A percentile compares a stretch with the other conserved stretches of the same genome.
Conservation (phyloP, 768 basidiomycete species). For the Butyriboletus loyo region DNA sequence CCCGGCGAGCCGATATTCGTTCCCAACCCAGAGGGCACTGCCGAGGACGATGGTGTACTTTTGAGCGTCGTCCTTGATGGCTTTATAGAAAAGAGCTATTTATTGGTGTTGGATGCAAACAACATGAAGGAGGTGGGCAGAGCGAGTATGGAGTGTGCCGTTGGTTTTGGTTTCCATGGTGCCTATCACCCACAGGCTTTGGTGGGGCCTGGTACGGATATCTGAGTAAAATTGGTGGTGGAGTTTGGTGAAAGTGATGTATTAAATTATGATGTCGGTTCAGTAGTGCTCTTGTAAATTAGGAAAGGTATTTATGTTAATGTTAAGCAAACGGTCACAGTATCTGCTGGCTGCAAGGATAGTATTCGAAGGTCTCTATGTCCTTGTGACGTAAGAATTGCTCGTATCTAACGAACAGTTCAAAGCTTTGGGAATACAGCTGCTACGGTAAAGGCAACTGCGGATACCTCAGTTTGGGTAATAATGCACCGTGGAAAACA, state of each 20-base stretch:
- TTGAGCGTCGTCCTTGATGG: constrained; percentile 38
- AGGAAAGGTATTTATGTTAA: background rate
- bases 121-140: constrained; percentile 36
- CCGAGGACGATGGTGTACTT: constrained; percentile 38
- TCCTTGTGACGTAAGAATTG: too few species aligned
- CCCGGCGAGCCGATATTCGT: constrained; percentile 40
- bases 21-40: constrained; percentile 23
- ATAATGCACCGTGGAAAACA: too few species aligned
- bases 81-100: constrained; percentile 28
- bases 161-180: constrained; percentile 39
- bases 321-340: too few species aligned
- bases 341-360: too few species aligned
- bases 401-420: too few species aligned
- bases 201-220: constrained; percentile 17
- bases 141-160: constrained; percentile 32
- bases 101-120: constrained; percentile 37
- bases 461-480: too few species aligned
- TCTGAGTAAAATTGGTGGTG: constrained; percentile 7
- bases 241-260: background rate
- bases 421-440: too few species aligned
- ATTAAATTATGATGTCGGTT: background rate
- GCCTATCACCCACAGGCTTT: constrained; percentile 12
- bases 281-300: background rate
- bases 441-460: too few species aligned
- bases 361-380: too few species aligned